Evolutionary conservation across 1,284 basidiomycete species (phyloP).

Genomic region (Jaminaea rosea): DNA sequence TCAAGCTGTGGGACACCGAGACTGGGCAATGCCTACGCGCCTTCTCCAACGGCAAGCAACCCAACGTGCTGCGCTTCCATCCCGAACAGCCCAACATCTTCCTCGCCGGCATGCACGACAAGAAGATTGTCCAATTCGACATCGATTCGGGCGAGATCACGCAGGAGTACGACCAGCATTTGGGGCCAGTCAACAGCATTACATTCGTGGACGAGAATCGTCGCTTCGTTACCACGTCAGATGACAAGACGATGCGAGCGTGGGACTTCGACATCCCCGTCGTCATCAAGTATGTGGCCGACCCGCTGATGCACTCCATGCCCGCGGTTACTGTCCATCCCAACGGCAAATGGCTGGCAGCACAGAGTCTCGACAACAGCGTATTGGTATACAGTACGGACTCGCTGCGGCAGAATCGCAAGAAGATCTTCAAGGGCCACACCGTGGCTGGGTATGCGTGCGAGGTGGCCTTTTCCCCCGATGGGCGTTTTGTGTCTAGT

Average conservation of each 20-base stretch:
- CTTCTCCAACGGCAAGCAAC: constrained; percentile 91
- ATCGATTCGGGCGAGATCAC: constrained; percentile 83
- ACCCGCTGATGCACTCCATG: constrained; percentile 99
- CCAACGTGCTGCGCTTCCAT: constrained; percentile 88
- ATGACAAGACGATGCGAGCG: constrained; percentile 97
- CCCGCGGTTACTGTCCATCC: constrained; percentile 91
- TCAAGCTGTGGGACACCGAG: constrained; percentile 99
- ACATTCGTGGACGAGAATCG: constrained; percentile 93
- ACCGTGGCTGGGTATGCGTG: constrained; percentile 93
- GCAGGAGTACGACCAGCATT: constrained; percentile 97
- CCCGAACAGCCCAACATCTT: constrained; percentile 91
- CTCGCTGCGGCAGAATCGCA: constrained; percentile 86
- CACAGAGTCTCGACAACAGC: constrained; percentile 95
- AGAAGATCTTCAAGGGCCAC: constrained; percentile 95
- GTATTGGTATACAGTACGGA: constrained; percentile 94
- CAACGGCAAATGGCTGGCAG: constrained; percentile 88
- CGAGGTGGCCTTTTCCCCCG: constrained; percentile 90
- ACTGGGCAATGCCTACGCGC: constrained; percentile 89
- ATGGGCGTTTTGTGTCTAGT: constrained; percentile 92
- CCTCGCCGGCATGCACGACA: constrained; percentile 96
- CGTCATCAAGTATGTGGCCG: constrained; percentile 98
- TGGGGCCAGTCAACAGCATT: constrained; percentile 95
- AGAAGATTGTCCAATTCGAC: constrained; percentile 99
- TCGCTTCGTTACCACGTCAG: constrained; percentile 93
- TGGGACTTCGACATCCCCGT: constrained; percentile 89